Evolutionary conservation across 345 rosid species (phyloP), one percentile per base, ranked within the genome.

Genomic region (Gossypium turneri): DNA sequence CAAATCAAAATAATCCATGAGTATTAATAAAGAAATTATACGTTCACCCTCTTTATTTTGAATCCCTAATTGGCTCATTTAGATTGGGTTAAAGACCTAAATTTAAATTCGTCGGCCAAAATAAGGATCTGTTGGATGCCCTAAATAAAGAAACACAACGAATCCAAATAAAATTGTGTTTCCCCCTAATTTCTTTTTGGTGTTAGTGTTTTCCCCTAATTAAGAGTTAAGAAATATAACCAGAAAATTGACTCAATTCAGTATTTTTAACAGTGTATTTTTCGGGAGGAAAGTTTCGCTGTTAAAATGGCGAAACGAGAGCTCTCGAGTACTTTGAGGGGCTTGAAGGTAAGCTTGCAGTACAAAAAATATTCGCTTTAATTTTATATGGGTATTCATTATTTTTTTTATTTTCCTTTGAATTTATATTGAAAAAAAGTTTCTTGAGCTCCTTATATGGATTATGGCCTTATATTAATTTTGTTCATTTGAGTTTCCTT

Each of bases 281-380:
- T 34, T 34, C 50, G 16, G 24, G 17, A 44, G 62, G 45, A 29
- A 60, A 50, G 7, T 44, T 20, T 22, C 6, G 75, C 2, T 12
- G 29, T 65, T 19, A 73, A 15, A 67, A 93, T 91, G 98, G 89
- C 93, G 61, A 93, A 89, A 80, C 90, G 96, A 38, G 98, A 91
- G 88, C 85, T 94, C 43, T 92, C 97, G 68, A 87, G 81, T 79
- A 94, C 97, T 59, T 84, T 94, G 84, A 88, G 77, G 86, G 93
- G 86, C 80, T 84, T 94, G 80, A 94, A 91, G 97, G 98, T 94
- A 85, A 79, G 9, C 0, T 20, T 19, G 38, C 16, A 16, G 25
- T 2, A 43, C 60, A 41, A 76, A 64, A 16, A n/a, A 22, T 48
- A 9, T 1, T 52, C 9, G 2, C 34, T 20, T 71, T 72, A 43